These are phyloP conservation scores for Rhizopogon vulgaris DNA, from an alignment of 768 basidiomycete genomes.

Conservation along the genomic window DNA sequence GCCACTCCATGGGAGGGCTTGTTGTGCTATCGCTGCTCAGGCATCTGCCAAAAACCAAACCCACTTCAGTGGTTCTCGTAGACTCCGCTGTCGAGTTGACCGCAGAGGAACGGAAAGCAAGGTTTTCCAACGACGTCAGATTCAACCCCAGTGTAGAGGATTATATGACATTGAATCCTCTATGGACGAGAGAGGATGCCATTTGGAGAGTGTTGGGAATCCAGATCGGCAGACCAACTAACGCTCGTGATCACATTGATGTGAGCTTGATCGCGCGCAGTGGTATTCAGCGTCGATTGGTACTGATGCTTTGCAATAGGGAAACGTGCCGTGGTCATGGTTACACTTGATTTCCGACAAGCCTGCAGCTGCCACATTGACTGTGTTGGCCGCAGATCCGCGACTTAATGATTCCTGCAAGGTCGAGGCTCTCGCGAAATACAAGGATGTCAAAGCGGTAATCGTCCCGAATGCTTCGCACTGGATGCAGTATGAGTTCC, in stretches of 20 bases:
- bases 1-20: conserved; percentile 16
- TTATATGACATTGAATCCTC: conserved; percentile 7
- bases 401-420: conserved; percentile 4
- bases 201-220: conserved; percentile 7
- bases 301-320: conserved; percentile 1
- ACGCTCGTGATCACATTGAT: conserved; percentile 7
- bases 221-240: neutral
- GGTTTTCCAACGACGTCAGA: neutral
- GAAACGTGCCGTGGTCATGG: conserved; percentile 13
- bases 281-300: neutral
- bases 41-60: conserved; percentile 6
- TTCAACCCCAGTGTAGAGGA: neutral
- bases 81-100: conserved; percentile 10
- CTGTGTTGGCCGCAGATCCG: conserved; percentile 9
- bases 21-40: conserved; percentile 9
- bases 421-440: conserved; percentile 3
- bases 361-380: conserved; percentile 3
- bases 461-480: conserved; percentile 8
- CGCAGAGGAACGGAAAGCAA: neutral
- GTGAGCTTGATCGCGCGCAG: neutral
- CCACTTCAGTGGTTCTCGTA: conserved; percentile 11
- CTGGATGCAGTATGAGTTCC: conserved; percentile 16
- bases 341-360: conserved; percentile 5
- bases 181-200: conserved; percentile 8
- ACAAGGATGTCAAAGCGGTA: conserved; percentile 7